Percentiles rank a stretch among this genome's conserved stretches.
Conservation (phyloP, 2,329 filamentous ascomycete species). For the Cladobotryum mycophilum region DNA sequence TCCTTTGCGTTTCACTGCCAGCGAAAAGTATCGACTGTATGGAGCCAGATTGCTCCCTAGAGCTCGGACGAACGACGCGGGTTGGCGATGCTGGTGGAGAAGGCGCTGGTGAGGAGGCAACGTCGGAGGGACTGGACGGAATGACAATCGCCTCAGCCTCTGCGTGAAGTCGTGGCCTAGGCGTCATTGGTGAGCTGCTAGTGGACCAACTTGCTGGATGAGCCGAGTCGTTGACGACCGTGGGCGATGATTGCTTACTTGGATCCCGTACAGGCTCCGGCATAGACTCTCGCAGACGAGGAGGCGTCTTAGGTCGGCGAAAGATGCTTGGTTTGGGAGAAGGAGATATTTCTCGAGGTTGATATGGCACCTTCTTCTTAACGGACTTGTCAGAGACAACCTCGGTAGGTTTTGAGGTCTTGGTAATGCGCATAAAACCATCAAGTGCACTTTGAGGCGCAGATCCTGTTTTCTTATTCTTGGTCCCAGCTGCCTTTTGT, state of each 20-base stretch:
- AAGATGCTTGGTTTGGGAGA: conserved; percentile 2
- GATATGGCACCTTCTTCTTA: neutral
- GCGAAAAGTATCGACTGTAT: conserved; percentile 20
- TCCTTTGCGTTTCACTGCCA: conserved; percentile 15
- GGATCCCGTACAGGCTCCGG: conserved; percentile 2
- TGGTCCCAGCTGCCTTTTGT: conserved; percentile 16
- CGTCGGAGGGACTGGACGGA: conserved; percentile 36
- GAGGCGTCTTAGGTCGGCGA: conserved; percentile 15
- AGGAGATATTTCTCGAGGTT: conserved; percentile 2
- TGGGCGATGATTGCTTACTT: conserved; percentile 32
- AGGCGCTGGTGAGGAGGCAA: conserved; percentile 23
- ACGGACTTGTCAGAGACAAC: neutral
- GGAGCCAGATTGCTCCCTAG: conserved; percentile 18
- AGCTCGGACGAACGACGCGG: conserved; percentile 9
- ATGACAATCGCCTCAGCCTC: conserved; percentile 36
- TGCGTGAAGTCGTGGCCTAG: conserved; percentile 28
- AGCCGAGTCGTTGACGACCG: conserved; percentile 18
- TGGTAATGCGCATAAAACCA: conserved; percentile 36
- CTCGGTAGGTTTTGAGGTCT: conserved; percentile 18
- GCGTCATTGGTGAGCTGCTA: conserved; percentile 37
- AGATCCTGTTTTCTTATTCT: conserved; percentile 14
- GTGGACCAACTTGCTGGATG: conserved; percentile 27
- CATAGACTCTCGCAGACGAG: conserved; percentile 17
- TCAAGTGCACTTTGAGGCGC: conserved; percentile 31
- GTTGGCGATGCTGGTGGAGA: conserved; percentile 16